These are phyloP conservation scores for Yamadazyma endophytica DNA, from an alignment of 805 yeast species.

Conservation along the genomic window DNA sequence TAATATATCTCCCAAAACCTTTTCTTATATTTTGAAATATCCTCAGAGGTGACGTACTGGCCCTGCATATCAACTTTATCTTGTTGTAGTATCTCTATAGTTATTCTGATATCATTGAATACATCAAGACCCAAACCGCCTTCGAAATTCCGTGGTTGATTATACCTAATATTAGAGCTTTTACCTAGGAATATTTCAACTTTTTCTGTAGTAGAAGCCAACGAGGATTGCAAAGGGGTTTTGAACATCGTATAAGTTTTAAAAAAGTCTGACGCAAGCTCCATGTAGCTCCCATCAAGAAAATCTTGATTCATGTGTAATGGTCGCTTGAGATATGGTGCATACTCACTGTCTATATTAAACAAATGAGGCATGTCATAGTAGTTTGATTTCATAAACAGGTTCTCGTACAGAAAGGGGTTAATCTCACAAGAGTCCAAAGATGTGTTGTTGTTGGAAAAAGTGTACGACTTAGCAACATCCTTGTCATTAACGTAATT, in stretches of 20 bases:
- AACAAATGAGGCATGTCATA: conserved; percentile 40
- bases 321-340: conserved; percentile 41
- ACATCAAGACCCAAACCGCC: too few relatives aligned
- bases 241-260: conserved; percentile 22
- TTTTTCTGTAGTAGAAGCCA: conserved; percentile 19
- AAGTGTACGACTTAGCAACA: background rate
- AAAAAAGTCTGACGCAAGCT: conserved; percentile 23
- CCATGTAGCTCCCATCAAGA: conserved; percentile 25
- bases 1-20: conserved; percentile 25
- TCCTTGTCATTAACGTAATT: conserved; percentile 20
- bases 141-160: background rate
- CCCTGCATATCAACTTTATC: conserved; percentile 35
- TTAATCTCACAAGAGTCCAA: conserved; percentile 24
- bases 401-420: conserved; percentile 15
- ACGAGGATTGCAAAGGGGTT: conserved; percentile 12
- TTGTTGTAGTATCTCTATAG: conserved; percentile 41
- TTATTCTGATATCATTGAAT: conserved; percentile 40
- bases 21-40: conserved; percentile 16
- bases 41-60: conserved; percentile 2
- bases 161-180: conserved; percentile 15
- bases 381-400: conserved; percentile 32
- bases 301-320: conserved; percentile 18
- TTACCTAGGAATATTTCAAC: conserved; percentile 29
- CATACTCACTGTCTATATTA: conserved; percentile 38
- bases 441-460: background rate